Conservation (phyloP, 2,329 filamentous ascomycete genomes). For the Stachybotrys echinatus region DNA sequence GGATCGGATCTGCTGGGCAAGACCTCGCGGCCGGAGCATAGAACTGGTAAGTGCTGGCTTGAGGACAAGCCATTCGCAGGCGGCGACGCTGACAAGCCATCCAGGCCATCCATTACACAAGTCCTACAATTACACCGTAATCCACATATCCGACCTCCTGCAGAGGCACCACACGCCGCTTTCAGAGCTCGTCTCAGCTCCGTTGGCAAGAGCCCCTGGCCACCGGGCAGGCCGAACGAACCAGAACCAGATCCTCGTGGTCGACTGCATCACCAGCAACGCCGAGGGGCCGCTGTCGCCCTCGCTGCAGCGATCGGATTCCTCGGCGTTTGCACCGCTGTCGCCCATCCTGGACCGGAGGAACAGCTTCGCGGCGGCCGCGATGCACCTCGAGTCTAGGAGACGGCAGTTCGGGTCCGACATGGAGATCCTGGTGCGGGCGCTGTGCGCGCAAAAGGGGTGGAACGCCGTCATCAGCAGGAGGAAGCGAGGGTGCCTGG, state of each 20-base stretch:
- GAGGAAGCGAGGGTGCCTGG: conserved; percentile 61
- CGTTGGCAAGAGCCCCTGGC: conserved; percentile 21
- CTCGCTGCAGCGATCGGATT: conserved; percentile 26
- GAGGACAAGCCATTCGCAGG: too few relatives aligned
- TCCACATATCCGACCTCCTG: conserved; percentile 54
- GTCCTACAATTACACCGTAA: conserved; percentile 53
- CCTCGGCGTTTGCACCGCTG: conserved; percentile 8
- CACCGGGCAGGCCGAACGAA: conserved; percentile 15
- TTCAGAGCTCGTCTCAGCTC: conserved; percentile 36
- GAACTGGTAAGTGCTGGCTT: conserved; percentile 35
- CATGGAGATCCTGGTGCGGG: conserved; percentile 65
- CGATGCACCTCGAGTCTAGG: conserved; percentile 52
- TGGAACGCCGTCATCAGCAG: conserved; percentile 70
- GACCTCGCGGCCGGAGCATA: conserved; percentile 39
- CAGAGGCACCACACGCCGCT: conserved; percentile 39
- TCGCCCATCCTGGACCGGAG: conserved; percentile 25
- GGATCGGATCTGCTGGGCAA: conserved; percentile 38
- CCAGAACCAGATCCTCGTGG: conserved; percentile 44
- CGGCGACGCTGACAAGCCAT: conserved; percentile 8
- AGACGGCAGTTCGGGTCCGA: conserved; percentile 57
- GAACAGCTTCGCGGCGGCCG: conserved; percentile 35
- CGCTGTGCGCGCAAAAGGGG: conserved; percentile 68
- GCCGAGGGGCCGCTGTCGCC: conserved; percentile 42
- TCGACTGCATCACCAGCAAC: conserved; percentile 58
- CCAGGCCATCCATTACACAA: conserved; percentile 60